Base-by-base conservation (phyloP, 2,329 filamentous ascomycete species). In the Helotiales sp. region DNA sequence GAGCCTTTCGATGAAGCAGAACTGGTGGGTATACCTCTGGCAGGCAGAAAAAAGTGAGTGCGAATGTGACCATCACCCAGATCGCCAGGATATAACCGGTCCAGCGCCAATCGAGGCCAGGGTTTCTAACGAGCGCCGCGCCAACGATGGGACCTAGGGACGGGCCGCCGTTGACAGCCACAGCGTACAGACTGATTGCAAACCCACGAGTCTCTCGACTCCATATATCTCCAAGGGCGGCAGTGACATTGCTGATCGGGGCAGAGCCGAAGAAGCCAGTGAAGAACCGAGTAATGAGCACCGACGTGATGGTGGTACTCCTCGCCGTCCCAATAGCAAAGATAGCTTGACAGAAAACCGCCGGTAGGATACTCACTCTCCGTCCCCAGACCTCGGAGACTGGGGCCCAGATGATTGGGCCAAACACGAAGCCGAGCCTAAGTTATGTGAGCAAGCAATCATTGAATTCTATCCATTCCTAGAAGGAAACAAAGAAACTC, bases 281-380 rank as follows among this genome's bases (percentile, higher is more conserved):
- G 57, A 89, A 84, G 74, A 90, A 90, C 46, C 87, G 83, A 31
- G 89, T 78, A 24, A 88, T 77, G 42, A 90, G 75, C 2, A 91
- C 74, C 1, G 82, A 81, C 49, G 74, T 74, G 58, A 85, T 81
- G 62, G 81, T 85, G 57, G 81, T 75, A 1, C 81, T 76, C 4
- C 80, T 84, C 1, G 83, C 81, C 22, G 77, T 79, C 4, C 78
- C 86, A 30, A 81, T 83, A 62, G 83, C 86, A 68, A 90, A 89
- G 1, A 80, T 78, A 0, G 81, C 82, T 53, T 89, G 75, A 19
- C 76, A 76, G 58, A 79, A 72, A 63, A 85, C 83, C 3, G 83
- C 85, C 46, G 76, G 71, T 62, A 83, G 76, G 68, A 87, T 86
- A n/a, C 87, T 76, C 31, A 79, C 68, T 65, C 87, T 80, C 6